These are phyloP conservation scores for Xylaria palmicola DNA, from an alignment of 495 filamentous ascomycete genomes.

Conservation along the genomic window DNA sequence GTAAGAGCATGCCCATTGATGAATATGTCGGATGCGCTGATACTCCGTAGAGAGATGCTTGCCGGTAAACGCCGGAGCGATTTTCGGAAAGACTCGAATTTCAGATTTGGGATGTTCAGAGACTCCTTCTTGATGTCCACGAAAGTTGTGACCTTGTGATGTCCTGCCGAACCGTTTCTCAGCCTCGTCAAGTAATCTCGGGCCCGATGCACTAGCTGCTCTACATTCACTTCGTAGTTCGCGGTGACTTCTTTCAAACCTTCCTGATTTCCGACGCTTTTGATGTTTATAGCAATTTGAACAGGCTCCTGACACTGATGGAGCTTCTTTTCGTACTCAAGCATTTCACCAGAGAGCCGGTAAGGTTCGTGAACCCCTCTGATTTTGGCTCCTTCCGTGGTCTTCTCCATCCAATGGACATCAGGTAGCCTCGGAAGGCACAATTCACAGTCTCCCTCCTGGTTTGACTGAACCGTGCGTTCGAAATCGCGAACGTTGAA, in stretches of 20 bases:
- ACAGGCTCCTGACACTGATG: neutral
- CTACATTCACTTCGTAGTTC: conserved; percentile 10
- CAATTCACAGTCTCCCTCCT: neutral
- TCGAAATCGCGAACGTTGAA: neutral
- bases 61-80: conserved; percentile 3
- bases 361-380: conserved; percentile 1
- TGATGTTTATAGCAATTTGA: conserved; percentile 4
- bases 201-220: conserved; percentile 7
- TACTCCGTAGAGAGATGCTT: neutral
- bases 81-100: conserved; percentile 10
- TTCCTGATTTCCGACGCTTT: neutral
- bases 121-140: neutral
- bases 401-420: conserved; percentile 15
- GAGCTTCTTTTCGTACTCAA: conserved; percentile 5
- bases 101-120: conserved; percentile 11
- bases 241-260: conserved; percentile 9
- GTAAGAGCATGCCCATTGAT: conserved; percentile 8
- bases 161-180: neutral
- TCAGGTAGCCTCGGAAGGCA: neutral
- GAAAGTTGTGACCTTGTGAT: neutral
- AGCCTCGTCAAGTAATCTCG: neutral
- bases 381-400: neutral
- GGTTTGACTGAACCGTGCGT: too few species aligned
- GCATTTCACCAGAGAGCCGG: conserved; percentile 12
- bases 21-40: neutral